A percentile compares a stretch with the other conserved stretches of the same genome.
These are phyloP conservation scores for Alternaria gaisen DNA, from an alignment of 2,329 filamentous ascomycete genomes.

Conservation along the genomic window DNA sequence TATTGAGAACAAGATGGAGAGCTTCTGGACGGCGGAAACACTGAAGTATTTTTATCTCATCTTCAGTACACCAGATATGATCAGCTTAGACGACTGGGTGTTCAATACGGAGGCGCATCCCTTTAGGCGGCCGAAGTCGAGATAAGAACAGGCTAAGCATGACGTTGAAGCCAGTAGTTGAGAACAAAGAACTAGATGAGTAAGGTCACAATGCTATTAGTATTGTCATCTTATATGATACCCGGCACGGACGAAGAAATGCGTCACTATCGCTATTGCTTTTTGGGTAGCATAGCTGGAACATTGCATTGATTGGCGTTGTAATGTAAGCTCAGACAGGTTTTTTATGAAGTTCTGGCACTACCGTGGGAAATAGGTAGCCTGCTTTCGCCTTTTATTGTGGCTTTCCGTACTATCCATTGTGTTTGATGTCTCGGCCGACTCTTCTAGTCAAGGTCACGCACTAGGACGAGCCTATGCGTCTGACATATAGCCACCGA, in stretches of 20 bases:
- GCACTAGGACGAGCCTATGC: background rate
- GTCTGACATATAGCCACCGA: background rate
- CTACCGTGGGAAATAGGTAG: background rate
- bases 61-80: slow-evolving; percentile 55
- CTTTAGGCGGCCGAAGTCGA: slow-evolving; percentile 47
- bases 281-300: background rate
- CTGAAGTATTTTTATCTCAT: slow-evolving; percentile 62
- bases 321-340: background rate
- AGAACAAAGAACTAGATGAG: background rate
- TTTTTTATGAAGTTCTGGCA: background rate
- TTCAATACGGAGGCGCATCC: slow-evolving; percentile 63
- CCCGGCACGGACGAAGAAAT: background rate
- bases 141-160: background rate
- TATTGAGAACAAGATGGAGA: slow-evolving; percentile 51
- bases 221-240: background rate
- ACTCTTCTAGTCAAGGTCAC: background rate
- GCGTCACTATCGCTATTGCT: background rate
- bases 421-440: background rate
- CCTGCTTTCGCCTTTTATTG: background rate
- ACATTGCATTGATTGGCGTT: slow-evolving; percentile 4
- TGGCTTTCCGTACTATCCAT: background rate
- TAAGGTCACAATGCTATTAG: background rate
- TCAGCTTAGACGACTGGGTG: slow-evolving; percentile 59
- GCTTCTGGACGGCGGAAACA: slow-evolving; percentile 61
- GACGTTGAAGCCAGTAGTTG: background rate